These are phyloP conservation scores for Neoarthrinium moseri DNA, from an alignment of 2,329 filamentous ascomycete genomes.

Conservation along the genomic window DNA sequence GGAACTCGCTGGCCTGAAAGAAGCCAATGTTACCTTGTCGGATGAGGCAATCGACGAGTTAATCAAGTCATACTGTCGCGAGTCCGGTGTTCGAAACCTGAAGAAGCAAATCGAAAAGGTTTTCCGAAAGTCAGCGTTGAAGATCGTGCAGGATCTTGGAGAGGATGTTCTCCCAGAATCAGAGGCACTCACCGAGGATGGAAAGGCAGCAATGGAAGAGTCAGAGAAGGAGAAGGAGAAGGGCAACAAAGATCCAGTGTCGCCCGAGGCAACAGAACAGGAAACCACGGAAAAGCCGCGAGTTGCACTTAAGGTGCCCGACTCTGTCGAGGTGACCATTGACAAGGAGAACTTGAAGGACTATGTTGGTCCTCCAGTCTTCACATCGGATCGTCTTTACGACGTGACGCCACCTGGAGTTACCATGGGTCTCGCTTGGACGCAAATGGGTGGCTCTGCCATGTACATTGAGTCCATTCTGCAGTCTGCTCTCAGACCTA, in stretches of 20 bases:
- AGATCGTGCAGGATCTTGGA: slow-evolving; percentile 93
- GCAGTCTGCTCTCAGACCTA: slow-evolving; percentile 73
- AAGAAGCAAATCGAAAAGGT: slow-evolving; percentile 99
- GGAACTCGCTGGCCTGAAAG: slow-evolving; percentile 84
- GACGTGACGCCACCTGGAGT: slow-evolving; percentile 92
- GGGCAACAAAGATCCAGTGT: slow-evolving; percentile 29
- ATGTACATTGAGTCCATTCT: slow-evolving; percentile 97
- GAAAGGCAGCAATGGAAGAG: slow-evolving; percentile 73
- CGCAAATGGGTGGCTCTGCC: slow-evolving; percentile 91
- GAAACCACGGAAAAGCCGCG: slow-evolving; percentile 71
- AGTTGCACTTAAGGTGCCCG: slow-evolving; percentile 78
- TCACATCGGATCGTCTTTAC: slow-evolving; percentile 93
- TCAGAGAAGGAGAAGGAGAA: slow-evolving; percentile 67
- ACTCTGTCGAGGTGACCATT: slow-evolving; percentile 82
- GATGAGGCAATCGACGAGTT: slow-evolving; percentile 90
- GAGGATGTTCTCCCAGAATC: slow-evolving; percentile 80
- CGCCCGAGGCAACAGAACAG: slow-evolving; percentile 48
- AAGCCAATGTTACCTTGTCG: slow-evolving; percentile 84
- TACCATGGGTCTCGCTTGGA: slow-evolving; percentile 98
- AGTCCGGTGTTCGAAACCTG: slow-evolving; percentile 93
- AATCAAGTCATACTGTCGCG: slow-evolving; percentile 97
- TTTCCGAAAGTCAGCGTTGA: slow-evolving; percentile 93
- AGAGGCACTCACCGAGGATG: slow-evolving; percentile 80
- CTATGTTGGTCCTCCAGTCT: slow-evolving; percentile 93
- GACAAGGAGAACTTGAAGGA: slow-evolving; percentile 89